These are phyloP conservation scores for Entomortierella beljakovae DNA, from an alignment of 192 early-diverging fungal species.

Conservation along the genomic window DNA sequence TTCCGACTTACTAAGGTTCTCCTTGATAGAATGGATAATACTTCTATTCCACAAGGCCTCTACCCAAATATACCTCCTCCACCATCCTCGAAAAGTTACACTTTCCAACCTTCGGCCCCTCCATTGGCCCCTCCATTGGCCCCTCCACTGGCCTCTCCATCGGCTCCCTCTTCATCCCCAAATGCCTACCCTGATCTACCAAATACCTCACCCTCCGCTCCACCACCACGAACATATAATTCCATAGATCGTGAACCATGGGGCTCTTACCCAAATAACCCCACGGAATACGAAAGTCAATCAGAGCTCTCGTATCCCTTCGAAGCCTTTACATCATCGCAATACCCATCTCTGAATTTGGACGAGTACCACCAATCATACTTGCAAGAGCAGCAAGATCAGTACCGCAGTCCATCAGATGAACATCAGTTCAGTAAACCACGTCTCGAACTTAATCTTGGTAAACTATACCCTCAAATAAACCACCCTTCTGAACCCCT, in stretches of 20 bases:
- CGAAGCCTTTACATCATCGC: conserved; percentile 10
- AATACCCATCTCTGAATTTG: conserved; percentile 5
- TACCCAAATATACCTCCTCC: conserved; percentile 2
- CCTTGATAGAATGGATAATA: neutral
- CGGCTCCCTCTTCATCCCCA: no score
- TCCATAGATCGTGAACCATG: conserved; percentile 14
- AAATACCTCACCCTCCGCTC: no score
- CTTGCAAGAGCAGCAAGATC: conserved; percentile 2
- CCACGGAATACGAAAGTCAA: conserved; percentile 11
- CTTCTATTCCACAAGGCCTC: neutral
- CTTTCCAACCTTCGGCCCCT: neutral
- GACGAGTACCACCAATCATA: neutral
- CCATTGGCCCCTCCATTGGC: no score
- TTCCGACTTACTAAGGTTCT: neutral
- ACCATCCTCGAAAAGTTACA: conserved; percentile 9
- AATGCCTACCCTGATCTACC: no score
- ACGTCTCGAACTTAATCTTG: neutral
- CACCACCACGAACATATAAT: neutral
- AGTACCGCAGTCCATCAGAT: neutral
- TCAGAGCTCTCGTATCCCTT: conserved; percentile 5
- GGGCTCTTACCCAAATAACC: conserved; percentile 2
- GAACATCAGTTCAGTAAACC: neutral
- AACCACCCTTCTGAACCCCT: conserved; percentile 9
- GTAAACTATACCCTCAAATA: neutral
- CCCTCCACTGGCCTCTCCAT: no score